Conservation (phyloP, 441 rosid species). For the Hura crepitans region DNA sequence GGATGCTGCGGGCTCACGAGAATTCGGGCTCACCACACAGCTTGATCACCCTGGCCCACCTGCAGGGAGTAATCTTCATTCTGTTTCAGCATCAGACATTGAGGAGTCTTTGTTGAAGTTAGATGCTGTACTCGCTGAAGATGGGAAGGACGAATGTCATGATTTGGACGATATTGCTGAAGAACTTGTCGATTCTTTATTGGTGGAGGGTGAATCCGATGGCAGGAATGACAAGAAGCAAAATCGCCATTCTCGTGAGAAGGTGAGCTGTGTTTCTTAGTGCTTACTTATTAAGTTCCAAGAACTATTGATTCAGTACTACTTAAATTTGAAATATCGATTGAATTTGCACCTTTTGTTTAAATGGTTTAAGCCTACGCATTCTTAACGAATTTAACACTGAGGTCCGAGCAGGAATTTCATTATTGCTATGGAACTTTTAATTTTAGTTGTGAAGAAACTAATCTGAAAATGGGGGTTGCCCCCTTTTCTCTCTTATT, state of each 20-base stretch:
- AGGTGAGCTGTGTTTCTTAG: conserved; percentile 30
- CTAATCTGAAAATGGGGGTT: conserved; percentile 9
- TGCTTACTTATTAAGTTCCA: neutral
- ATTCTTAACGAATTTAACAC: neutral
- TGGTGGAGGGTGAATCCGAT: conserved; percentile 42
- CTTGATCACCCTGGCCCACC: conserved; percentile 66
- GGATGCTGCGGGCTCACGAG: conserved; percentile 22
- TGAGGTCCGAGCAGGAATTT: neutral
- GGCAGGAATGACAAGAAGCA: conserved; percentile 49
- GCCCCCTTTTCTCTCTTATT: conserved; percentile 8
- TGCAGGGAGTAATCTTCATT: conserved; percentile 45
- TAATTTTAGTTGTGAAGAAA: neutral
- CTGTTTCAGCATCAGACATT: conserved; percentile 44
- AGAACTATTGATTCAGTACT: too few relatives aligned
- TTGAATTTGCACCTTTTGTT: neutral
- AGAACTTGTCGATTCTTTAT: conserved; percentile 37
- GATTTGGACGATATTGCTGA: conserved; percentile 42
- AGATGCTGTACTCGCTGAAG: conserved; percentile 26
- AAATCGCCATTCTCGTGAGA: conserved; percentile 41
- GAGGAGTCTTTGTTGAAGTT: conserved; percentile 39
- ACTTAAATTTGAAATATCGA: too few relatives aligned
- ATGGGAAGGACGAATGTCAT: conserved; percentile 22
- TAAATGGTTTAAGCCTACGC: neutral
- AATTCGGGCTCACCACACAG: conserved; percentile 42
- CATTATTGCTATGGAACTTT: neutral